Evolutionary conservation across 2,329 filamentous ascomycete genomes (phyloP).

Genomic region (Fusarium cicatricum): DNA sequence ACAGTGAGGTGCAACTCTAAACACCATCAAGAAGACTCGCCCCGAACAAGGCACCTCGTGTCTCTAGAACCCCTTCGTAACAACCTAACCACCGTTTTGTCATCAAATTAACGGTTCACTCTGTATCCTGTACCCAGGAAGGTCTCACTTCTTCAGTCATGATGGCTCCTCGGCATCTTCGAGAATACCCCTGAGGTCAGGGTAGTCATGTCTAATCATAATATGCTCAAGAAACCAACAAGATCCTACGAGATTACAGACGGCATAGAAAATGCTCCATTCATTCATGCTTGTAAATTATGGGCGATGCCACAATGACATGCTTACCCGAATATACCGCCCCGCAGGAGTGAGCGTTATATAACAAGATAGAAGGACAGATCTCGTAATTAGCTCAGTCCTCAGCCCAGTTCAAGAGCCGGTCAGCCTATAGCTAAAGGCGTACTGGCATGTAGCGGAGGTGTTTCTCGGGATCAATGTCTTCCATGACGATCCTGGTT

Average conservation of each 20-base stretch:
- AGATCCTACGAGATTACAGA: slow-evolving; percentile 13
- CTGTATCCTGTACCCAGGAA: no score
- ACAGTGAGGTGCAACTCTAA: no score
- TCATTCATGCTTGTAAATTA: slow-evolving; percentile 10
- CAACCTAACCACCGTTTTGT: no score
- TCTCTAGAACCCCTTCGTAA: no score
- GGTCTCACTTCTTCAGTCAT: no score
- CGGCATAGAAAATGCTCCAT: slow-evolving; percentile 13
- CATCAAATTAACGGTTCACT: no score
- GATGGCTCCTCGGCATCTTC: no score
- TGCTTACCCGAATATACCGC: slow-evolving; percentile 9
- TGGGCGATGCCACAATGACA: slow-evolving; percentile 6
- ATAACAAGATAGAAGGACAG: slow-evolving; percentile 21
- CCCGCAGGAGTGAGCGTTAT: slow-evolving; percentile 17
- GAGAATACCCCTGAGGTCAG: no score
- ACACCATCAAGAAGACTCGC: no score
- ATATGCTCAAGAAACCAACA: slow-evolving; percentile 6
- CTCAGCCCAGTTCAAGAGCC: no score
- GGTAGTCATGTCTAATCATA: no score
- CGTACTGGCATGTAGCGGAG: slow-evolving; percentile 20
- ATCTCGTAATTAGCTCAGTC: slow-evolving; percentile 4
- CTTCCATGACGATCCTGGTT: slow-evolving; percentile 14
- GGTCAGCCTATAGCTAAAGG: slow-evolving; percentile 13
- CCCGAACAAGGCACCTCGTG: no score
- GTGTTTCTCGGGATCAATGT: slow-evolving; percentile 17